Conservation (phyloP, 495 filamentous ascomycete genomes). For the Diplogelasinospora grovesii region DNA sequence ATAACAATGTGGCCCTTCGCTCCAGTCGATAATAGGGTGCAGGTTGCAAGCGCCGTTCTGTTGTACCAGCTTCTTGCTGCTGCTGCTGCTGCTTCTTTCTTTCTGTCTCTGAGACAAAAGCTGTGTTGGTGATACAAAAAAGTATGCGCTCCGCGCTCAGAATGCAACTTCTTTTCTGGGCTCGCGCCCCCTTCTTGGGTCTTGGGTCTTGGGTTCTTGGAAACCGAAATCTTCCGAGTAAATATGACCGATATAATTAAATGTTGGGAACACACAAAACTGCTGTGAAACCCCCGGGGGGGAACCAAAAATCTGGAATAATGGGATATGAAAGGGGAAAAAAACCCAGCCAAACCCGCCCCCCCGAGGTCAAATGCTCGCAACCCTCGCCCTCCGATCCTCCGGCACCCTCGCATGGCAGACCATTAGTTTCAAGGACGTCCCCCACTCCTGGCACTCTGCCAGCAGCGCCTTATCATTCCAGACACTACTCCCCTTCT, state of each 20-base stretch:
- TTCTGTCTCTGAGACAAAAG: no score
- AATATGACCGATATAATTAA: no score
- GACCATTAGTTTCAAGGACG: conserved; percentile 83
- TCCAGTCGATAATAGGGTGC: conserved; percentile 2
- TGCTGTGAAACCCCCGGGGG: no score
- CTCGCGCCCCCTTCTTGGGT: conserved; percentile 12
- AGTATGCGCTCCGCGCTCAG: no score
- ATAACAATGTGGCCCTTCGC: background rate
- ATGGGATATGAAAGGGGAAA: no score
- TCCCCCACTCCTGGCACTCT: conserved; percentile 81
- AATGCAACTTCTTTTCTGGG: no score
- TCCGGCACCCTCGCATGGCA: conserved; percentile 64
- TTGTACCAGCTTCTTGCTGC: conserved; percentile 3
- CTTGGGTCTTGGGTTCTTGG: background rate
- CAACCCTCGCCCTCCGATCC: conserved; percentile 32
- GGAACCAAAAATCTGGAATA: no score
- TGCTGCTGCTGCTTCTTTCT: no score
- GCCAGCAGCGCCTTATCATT: conserved; percentile 63
- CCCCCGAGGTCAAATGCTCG: conserved; percentile 42
- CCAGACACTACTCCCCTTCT: conserved; percentile 75
- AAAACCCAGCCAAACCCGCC: no score
- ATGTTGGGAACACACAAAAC: no score
- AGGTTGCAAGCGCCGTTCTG: background rate
- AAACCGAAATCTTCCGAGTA: no score
- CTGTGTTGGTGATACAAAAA: no score